Conservation (phyloP, 768 basidiomycete genomes). For the Russula sp. region DNA sequence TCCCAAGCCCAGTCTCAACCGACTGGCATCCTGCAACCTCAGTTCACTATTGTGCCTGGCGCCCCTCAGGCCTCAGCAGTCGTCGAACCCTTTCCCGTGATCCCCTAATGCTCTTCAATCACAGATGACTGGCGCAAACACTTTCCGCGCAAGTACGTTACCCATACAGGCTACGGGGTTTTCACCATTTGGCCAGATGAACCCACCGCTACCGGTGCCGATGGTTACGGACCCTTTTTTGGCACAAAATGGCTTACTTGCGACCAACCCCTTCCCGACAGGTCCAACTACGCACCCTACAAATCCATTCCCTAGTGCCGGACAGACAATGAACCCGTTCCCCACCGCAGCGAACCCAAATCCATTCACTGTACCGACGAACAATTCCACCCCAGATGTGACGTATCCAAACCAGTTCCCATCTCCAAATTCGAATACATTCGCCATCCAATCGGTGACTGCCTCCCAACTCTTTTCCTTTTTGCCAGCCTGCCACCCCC, state of each 20-base stretch:
- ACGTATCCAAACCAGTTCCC: slow-evolving; percentile 2
- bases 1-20: slow-evolving; percentile 39
- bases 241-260: slow-evolving; percentile 13
- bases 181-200: slow-evolving; percentile 24
- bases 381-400: background rate
- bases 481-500: slow-evolving; percentile 8
- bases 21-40: slow-evolving; percentile 50
- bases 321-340: slow-evolving; percentile 21
- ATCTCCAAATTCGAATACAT: slow-evolving; percentile 9
- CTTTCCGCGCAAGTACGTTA: slow-evolving; percentile 75
- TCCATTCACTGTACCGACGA: slow-evolving; percentile 10
- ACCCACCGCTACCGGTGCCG: slow-evolving; percentile 14
- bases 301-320: slow-evolving; percentile 16
- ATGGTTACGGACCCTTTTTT: slow-evolving; percentile 27
- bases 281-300: background rate
- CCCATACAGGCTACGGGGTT: slow-evolving; percentile 29
- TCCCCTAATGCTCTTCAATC: slow-evolving; percentile 48
- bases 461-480: slow-evolving; percentile 19
- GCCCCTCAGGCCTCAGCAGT: slow-evolving; percentile 17
- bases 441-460: slow-evolving; percentile 7
- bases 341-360: slow-evolving; percentile 12
- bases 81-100: slow-evolving; percentile 43
- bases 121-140: slow-evolving; percentile 55
- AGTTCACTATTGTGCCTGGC: slow-evolving; percentile 28
- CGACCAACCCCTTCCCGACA: slow-evolving; percentile 12